Conservation (phyloP, 2,329 filamentous ascomycete genomes). For the Fusarium redolens region DNA sequence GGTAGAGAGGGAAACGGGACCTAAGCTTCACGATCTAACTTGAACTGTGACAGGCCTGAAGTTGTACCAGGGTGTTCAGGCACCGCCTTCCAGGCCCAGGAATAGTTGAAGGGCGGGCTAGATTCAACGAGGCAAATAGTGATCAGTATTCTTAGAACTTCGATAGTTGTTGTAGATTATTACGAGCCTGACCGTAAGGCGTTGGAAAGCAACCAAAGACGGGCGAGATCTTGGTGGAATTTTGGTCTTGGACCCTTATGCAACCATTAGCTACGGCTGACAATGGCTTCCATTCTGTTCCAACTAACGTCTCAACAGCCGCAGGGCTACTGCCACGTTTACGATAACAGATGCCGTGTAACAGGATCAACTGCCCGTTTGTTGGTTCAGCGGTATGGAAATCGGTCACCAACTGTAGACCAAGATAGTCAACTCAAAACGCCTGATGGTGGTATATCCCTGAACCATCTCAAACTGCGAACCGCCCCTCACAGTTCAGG, state of each 20-base stretch:
- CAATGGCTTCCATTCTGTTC: slow-evolving; percentile 16
- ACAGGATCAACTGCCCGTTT: slow-evolving; percentile 4
- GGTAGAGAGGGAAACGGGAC: slow-evolving; percentile 18
- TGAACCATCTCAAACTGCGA: slow-evolving; percentile 32
- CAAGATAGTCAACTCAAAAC: slow-evolving; percentile 40
- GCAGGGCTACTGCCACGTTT: slow-evolving; percentile 12
- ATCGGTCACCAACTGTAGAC: not conserved
- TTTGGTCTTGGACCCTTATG: slow-evolving; percentile 33
- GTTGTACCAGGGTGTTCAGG: slow-evolving; percentile 10
- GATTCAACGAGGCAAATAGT: slow-evolving; percentile 10
- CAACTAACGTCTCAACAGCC: slow-evolving; percentile 15
- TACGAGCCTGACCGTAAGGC: not conserved
- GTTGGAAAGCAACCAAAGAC: not conserved
- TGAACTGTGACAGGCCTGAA: slow-evolving; percentile 17
- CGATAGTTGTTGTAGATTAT: not conserved
- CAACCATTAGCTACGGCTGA: slow-evolving; percentile 32
- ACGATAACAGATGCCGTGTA: slow-evolving; percentile 26
- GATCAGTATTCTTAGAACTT: slow-evolving; percentile 24
- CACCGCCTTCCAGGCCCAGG: slow-evolving; percentile 6
- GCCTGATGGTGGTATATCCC: slow-evolving; percentile 38
- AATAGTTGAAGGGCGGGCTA: slow-evolving; percentile 3
- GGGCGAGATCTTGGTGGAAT: slow-evolving; percentile 12
- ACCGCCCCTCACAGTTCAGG: slow-evolving; percentile 1
- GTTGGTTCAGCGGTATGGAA: slow-evolving; percentile 22
- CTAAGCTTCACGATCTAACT: slow-evolving; percentile 33